Evolutionary conservation across 306 rosid genomes (phyloP), one percentile per base, ranked within the genome.

Genomic region (Datisca glomerata): DNA sequence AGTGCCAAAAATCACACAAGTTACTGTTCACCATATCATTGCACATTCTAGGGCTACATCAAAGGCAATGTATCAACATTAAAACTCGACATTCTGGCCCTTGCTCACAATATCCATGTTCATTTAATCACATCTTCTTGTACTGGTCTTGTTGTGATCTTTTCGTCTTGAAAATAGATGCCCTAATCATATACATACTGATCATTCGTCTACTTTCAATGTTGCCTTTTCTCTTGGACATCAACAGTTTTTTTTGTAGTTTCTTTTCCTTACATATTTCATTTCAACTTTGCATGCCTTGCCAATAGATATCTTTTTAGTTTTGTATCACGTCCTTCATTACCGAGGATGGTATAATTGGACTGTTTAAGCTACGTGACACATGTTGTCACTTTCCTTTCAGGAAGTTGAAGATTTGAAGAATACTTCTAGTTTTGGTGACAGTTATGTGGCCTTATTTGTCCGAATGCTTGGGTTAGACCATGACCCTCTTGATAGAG

Each of bases 401-500:
- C 70, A 86, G 96, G 93, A 47, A 38, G 43, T 41, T 18, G 69
- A 75, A 56, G 85, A 65, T 42, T 41, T 19, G 25, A 59, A 51
- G 44, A 56, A 40, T 41, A 47, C 81, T 49, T 28, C 75, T 25
- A 61, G 50, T 29, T 57, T 59, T 18, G 77, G 81, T 19, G 79
- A 81, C 37, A 63, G 77, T 56, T 64, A 79, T 47, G 76, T 87
- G 47, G 83, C 74, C 42, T 70, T 87, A 52, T 87, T 79, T 72
- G 70, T 79, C 59, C 74, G 93, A 36, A 87, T 82, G 96, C 73
- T 82, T 47, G 94, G 96, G 51, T 59, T 87, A 38, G 94, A 79
- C 59, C 60, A 72, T 35, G 85, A 76, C 60, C 43, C 65, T 12
- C 65, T 55, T 1, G 96, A 87, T 38, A 79, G 93, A 69, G 94